A percentile compares a stretch with the other conserved stretches of the same genome.
phyloP scores from a whole-genome alignment of 1,139 yeast species.

The Wickerhamiella pararugosa region DNA sequence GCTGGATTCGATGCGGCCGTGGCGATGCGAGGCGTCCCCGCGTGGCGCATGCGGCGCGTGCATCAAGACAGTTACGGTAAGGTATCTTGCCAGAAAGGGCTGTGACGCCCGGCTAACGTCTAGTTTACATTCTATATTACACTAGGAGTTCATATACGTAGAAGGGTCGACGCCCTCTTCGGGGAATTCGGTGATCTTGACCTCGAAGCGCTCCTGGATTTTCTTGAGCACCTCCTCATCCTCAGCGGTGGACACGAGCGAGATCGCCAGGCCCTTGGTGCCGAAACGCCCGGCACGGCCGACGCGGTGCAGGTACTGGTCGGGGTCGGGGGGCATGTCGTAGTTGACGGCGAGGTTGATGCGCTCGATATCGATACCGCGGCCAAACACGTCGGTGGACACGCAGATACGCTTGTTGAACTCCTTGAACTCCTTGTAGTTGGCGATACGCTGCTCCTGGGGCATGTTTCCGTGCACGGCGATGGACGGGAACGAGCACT shows the following conservation, averaged over 20 bases:
- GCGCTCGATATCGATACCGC: constrained; percentile 99
- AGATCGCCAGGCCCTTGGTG: constrained; percentile 93
- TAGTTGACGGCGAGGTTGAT: constrained; percentile 95
- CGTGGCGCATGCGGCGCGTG: no score
- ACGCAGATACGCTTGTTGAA: constrained; percentile 98
- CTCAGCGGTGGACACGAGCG: constrained; percentile 72
- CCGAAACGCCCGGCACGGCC: constrained; percentile 99
- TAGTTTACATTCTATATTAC: not conserved
- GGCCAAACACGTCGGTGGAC: constrained; percentile 95
- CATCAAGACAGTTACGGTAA: no score
- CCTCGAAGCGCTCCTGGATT: constrained; percentile 96
- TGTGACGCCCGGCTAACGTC: no score
- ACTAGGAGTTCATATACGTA: constrained; percentile 88
- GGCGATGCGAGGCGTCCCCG: no score
- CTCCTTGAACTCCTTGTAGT: constrained; percentile 93
- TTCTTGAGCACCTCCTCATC: constrained; percentile 84
- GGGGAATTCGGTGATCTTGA: constrained; percentile 86
- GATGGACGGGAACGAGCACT: constrained; percentile 93
- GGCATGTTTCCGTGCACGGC: constrained; percentile 94
- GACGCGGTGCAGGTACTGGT: constrained; percentile 95
- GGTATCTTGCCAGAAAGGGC: no score
- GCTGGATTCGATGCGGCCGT: no score
- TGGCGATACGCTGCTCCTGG: constrained; percentile 95
- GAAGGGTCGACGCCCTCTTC: constrained; percentile 98
- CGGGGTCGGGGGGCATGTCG: constrained; percentile 75